Evolutionary conservation across 768 basidiomycete genomes (phyloP).

Genomic region (Fistulinella prunicolor): DNA sequence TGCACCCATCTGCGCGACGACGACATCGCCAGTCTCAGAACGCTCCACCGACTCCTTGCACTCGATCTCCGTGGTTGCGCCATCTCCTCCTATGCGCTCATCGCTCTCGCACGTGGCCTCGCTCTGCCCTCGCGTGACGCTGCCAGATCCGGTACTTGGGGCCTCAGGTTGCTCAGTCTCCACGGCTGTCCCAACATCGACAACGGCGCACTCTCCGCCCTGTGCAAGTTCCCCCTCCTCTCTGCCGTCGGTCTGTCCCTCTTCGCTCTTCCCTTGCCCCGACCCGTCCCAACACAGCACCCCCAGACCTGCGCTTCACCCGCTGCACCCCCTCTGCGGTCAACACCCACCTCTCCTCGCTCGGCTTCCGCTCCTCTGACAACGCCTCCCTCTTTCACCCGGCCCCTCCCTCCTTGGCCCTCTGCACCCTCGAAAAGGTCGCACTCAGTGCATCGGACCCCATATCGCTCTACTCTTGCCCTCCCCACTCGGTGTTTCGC

Average conservation of each 20-base stretch:
- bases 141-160: too few relatives aligned
- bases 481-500: constrained; percentile 25
- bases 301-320: constrained; percentile 50
- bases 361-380: constrained; percentile 28
- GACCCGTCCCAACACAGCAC: not conserved
- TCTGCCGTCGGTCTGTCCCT: constrained; percentile 53
- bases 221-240: constrained; percentile 55
- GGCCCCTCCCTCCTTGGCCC: constrained; percentile 34
- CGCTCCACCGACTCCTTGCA: constrained; percentile 54
- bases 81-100: constrained; percentile 52
- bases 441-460: constrained; percentile 8
- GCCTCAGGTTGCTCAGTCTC: constrained; percentile 56
- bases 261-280: not conserved
- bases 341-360: constrained; percentile 12
- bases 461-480: constrained; percentile 29
- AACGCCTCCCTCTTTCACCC: constrained; percentile 42
- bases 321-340: constrained; percentile 33
- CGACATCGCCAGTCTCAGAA: constrained; percentile 46
- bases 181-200: constrained; percentile 51
- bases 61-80: constrained; percentile 60
- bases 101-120: constrained; percentile 49
- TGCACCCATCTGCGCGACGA: constrained; percentile 59
- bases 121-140: too few relatives aligned
- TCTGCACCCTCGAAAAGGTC: constrained; percentile 31
- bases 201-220: constrained; percentile 38